A percentile compares a stretch with the other conserved stretches of the same genome.
phyloP scores from a whole-genome alignment of 805 yeast species.

The Candida saitoana region DNA sequence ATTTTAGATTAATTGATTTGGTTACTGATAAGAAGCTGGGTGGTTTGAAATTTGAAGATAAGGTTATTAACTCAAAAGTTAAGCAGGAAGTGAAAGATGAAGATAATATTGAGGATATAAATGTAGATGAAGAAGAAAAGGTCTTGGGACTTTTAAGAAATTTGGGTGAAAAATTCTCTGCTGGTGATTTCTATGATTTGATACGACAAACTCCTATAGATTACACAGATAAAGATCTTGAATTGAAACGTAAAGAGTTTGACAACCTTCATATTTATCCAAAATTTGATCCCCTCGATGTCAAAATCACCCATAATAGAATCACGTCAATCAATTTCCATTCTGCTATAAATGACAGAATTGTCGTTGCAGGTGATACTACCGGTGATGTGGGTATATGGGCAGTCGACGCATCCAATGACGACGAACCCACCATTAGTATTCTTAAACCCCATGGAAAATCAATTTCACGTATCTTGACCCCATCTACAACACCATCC shows the following conservation, averaged over 20 bases:
- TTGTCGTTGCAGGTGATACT: constrained; percentile 85
- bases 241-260: constrained; percentile 51
- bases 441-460: constrained; percentile 73
- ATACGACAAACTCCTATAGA: constrained; percentile 27
- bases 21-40: constrained; percentile 41
- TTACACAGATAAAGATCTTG: constrained; percentile 38
- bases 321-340: constrained; percentile 74
- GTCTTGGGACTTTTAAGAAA: constrained; percentile 29
- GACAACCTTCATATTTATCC: constrained; percentile 48
- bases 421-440: constrained; percentile 49
- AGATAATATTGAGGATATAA: constrained; percentile 8
- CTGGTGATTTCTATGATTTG: constrained; percentile 67
- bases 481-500: constrained; percentile 46
- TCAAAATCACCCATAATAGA: constrained; percentile 67
- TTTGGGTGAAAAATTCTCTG: constrained; percentile 52
- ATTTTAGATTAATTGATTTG: constrained; percentile 59
- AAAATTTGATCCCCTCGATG: constrained; percentile 61
- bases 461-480: constrained; percentile 60
- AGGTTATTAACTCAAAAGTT: constrained; percentile 16
- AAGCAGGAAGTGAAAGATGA: constrained; percentile 9
- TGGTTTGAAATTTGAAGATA: constrained; percentile 25
- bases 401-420: constrained; percentile 55
- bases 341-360: constrained; percentile 58
- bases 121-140: constrained; percentile 20
- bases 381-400: constrained; percentile 85